A percentile compares a stretch with the other conserved stretches of the same genome.
Conservation (phyloP, 768 basidiomycete species). For the Chalciporus chontae region DNA sequence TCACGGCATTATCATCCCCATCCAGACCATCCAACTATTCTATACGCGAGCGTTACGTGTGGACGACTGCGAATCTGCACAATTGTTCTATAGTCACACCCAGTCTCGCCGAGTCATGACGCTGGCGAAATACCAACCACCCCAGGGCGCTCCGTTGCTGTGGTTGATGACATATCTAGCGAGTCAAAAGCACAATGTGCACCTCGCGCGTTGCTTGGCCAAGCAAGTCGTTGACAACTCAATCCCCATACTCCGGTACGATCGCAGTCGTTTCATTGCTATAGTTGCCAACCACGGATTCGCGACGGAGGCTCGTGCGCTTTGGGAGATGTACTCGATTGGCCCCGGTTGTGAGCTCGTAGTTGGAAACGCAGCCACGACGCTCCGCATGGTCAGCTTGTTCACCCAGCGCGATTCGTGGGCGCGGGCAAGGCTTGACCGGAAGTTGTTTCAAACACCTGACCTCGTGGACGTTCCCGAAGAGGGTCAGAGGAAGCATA, state of each 20-base stretch:
- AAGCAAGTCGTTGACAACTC: slow-evolving; percentile 43
- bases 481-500: background rate
- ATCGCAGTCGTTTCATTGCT: slow-evolving; percentile 49
- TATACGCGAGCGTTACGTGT: slow-evolving; percentile 39
- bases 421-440: slow-evolving; percentile 14
- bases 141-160: slow-evolving; percentile 40
- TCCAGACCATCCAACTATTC: slow-evolving; percentile 43
- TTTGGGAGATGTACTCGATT: slow-evolving; percentile 56
- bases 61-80: slow-evolving; percentile 34
- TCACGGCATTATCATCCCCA: slow-evolving; percentile 36
- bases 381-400: slow-evolving; percentile 43
- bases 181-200: slow-evolving; percentile 34
- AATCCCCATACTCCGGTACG: slow-evolving; percentile 39
- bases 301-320: slow-evolving; percentile 41
- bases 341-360: slow-evolving; percentile 42
- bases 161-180: slow-evolving; percentile 54
- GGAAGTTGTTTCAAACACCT: background rate
- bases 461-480: background rate
- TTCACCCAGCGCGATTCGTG: slow-evolving; percentile 29
- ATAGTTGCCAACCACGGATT: slow-evolving; percentile 46
- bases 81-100: slow-evolving; percentile 45
- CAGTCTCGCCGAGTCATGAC: slow-evolving; percentile 31
- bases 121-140: slow-evolving; percentile 46
- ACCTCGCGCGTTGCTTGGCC: slow-evolving; percentile 49
- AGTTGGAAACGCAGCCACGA: slow-evolving; percentile 39